These are phyloP conservation scores for Ophiostoma himal-ulmi DNA, from an alignment of 2,329 filamentous ascomycete species.

Conservation along the genomic window DNA sequence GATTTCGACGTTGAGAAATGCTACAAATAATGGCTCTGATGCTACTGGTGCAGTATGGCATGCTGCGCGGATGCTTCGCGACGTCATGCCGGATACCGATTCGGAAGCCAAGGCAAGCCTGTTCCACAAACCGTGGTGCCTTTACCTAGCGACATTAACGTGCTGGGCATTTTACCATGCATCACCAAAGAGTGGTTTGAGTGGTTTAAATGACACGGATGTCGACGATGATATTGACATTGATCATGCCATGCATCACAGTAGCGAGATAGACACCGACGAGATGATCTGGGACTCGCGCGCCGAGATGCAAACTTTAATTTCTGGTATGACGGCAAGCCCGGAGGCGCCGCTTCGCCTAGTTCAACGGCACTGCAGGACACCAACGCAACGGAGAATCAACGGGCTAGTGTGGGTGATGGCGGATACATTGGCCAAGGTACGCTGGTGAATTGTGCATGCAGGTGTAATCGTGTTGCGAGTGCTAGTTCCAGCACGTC, in stretches of 20 bases:
- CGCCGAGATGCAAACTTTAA: slow-evolving; percentile 21
- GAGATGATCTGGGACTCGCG: slow-evolving; percentile 25
- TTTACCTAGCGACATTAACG: slow-evolving; percentile 25
- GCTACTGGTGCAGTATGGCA: slow-evolving; percentile 22
- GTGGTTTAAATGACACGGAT: not conserved
- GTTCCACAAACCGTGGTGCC: slow-evolving; percentile 26
- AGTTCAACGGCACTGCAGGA: not conserved
- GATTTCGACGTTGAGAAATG: not conserved
- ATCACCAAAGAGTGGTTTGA: not conserved
- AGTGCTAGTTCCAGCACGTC: slow-evolving; percentile 21
- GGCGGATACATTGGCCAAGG: slow-evolving; percentile 23
- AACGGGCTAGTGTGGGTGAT: slow-evolving; percentile 25
- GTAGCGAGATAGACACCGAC: slow-evolving; percentile 5
- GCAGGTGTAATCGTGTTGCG: slow-evolving; percentile 24
- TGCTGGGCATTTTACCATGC: slow-evolving; percentile 25
- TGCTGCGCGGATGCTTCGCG: slow-evolving; percentile 22
- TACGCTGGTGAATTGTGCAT: slow-evolving; percentile 26
- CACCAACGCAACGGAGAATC: slow-evolving; percentile 12
- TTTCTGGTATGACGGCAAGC: slow-evolving; percentile 14
- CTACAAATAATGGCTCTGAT: not conserved
- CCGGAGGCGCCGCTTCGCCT: not conserved
- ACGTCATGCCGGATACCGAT: slow-evolving; percentile 18
- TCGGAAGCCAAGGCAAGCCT: slow-evolving; percentile 24
- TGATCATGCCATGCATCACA: not conserved
- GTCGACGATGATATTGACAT: not conserved